phyloP scores from a whole-genome alignment of 148 eudicot species.

The Arbutus unedo region DNA sequence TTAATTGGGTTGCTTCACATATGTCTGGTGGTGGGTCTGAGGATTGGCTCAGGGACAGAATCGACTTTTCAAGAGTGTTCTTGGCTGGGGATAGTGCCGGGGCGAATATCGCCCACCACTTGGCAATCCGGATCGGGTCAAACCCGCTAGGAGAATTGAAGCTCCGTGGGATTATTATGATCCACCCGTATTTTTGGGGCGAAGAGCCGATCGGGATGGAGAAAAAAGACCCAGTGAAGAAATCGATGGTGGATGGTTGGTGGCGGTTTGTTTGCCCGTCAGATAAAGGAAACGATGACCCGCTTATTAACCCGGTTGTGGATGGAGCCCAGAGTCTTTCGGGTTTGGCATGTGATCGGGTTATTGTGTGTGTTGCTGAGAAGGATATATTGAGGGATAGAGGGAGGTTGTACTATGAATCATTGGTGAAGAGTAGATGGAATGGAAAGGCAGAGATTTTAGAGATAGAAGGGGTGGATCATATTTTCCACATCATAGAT shows the following conservation, averaged over 20 bases:
- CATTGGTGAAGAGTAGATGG: slow-evolving; percentile 27
- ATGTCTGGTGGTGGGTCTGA: slow-evolving; percentile 23
- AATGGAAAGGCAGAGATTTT: slow-evolving; percentile 23
- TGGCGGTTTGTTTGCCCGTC: slow-evolving; percentile 39
- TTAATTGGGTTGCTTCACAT: slow-evolving; percentile 36
- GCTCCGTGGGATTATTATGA: slow-evolving; percentile 27
- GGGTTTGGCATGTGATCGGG: slow-evolving; percentile 17
- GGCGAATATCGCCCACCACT: slow-evolving; percentile 32
- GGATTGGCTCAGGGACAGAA: slow-evolving; percentile 26
- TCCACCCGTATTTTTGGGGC: slow-evolving; percentile 48
- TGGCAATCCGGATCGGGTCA: slow-evolving; percentile 21
- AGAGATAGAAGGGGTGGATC: slow-evolving; percentile 33
- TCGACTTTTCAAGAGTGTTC: slow-evolving; percentile 29
- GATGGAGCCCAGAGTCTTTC: slow-evolving; percentile 23
- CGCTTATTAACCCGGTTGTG: slow-evolving; percentile 35
- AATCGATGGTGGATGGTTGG: slow-evolving; percentile 39
- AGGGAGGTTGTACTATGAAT: slow-evolving; percentile 28
- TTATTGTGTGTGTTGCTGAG: slow-evolving; percentile 36
- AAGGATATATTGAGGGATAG: slow-evolving; percentile 35
- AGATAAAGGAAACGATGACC: slow-evolving; percentile 36
- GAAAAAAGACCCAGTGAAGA: slow-evolving; percentile 21
- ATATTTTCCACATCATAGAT: slow-evolving; percentile 43
- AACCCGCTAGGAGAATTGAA: not conserved
- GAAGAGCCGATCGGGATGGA: slow-evolving; percentile 36
- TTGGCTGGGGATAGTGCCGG: slow-evolving; percentile 49